phyloP scores from a whole-genome alignment of 2,329 filamentous ascomycete species.

The Rutstroemia sp. region DNA sequence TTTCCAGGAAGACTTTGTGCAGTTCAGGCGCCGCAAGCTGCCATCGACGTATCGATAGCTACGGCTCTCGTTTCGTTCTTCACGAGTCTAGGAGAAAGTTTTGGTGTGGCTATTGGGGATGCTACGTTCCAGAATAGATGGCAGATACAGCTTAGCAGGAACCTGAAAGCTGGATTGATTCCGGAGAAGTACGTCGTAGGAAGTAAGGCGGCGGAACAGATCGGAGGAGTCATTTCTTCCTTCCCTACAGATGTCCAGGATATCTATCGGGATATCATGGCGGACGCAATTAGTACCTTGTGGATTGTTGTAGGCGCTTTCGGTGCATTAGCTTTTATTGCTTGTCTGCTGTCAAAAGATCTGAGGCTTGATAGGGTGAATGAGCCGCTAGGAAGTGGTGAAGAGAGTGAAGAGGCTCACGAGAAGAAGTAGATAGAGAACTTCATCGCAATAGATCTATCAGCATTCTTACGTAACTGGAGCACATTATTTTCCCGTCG shows the following conservation, averaged over 20 bases:
- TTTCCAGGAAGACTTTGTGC: conserved; percentile 14
- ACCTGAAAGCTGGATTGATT: background rate
- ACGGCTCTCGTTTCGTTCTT: conserved; percentile 21
- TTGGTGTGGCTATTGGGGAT: conserved; percentile 24
- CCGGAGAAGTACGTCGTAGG: conserved; percentile 7
- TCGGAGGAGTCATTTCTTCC: conserved; percentile 1
- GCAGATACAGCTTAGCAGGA: conserved; percentile 2
- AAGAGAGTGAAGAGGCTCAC: background rate
- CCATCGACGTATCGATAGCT: conserved; percentile 16
- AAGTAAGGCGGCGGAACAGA: conserved; percentile 12
- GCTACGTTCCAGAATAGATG: conserved; percentile 20
- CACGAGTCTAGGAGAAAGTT: conserved; percentile 21
- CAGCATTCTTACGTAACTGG: no score
- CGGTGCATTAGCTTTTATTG: conserved; percentile 7
- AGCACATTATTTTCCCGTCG: no score
- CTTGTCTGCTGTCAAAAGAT: background rate
- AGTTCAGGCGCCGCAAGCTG: conserved; percentile 12
- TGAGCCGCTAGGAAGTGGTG: background rate
- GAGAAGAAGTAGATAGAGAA: no score
- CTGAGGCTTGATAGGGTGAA: background rate
- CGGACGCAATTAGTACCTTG: conserved; percentile 11
- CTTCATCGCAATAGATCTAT: no score
- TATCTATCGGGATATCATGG: conserved; percentile 13
- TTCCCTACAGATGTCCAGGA: conserved; percentile 9
- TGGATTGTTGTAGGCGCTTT: conserved; percentile 13